Percentiles rank a stretch among this genome's conserved stretches.
Conservation (phyloP, 2,329 filamentous ascomycete species). For the Fusarium camptoceras region DNA sequence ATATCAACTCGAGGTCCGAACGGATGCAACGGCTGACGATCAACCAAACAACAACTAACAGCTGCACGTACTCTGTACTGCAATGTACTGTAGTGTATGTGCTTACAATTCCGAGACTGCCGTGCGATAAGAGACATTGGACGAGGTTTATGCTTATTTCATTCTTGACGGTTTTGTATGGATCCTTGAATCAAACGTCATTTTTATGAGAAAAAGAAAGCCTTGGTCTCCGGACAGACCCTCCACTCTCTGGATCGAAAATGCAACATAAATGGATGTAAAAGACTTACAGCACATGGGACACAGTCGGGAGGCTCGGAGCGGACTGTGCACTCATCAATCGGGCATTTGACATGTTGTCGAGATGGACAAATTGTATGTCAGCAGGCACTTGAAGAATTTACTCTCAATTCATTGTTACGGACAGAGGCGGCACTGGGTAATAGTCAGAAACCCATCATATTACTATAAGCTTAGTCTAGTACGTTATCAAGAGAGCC, state of each 20-base stretch:
- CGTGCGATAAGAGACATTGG: conserved; percentile 18
- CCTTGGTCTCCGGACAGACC: background rate
- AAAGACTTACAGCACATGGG: conserved; percentile 1
- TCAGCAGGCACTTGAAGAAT: background rate
- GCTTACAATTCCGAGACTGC: conserved; percentile 35
- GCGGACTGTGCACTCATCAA: background rate
- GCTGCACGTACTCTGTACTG: conserved; percentile 21
- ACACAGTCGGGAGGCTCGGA: conserved; percentile 19
- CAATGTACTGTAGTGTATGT: conserved; percentile 1
- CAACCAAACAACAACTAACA: conserved; percentile 15
- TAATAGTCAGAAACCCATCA: background rate
- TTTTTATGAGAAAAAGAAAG: conserved; percentile 10
- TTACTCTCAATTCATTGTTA: background rate
- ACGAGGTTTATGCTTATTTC: conserved; percentile 22
- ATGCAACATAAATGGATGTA: background rate
- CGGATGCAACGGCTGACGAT: conserved; percentile 39
- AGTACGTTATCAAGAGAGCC: background rate
- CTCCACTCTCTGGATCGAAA: background rate
- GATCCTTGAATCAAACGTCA: conserved; percentile 23
- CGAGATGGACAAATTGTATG: background rate
- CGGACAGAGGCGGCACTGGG: background rate
- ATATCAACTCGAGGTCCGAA: conserved; percentile 18
- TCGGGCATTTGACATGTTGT: background rate
- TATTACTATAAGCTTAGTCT: background rate
- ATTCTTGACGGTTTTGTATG: background rate